These are phyloP conservation scores for Entophlyctis luteolus DNA, from an alignment of 192 early-diverging fungal genomes.

Conservation along the genomic window DNA sequence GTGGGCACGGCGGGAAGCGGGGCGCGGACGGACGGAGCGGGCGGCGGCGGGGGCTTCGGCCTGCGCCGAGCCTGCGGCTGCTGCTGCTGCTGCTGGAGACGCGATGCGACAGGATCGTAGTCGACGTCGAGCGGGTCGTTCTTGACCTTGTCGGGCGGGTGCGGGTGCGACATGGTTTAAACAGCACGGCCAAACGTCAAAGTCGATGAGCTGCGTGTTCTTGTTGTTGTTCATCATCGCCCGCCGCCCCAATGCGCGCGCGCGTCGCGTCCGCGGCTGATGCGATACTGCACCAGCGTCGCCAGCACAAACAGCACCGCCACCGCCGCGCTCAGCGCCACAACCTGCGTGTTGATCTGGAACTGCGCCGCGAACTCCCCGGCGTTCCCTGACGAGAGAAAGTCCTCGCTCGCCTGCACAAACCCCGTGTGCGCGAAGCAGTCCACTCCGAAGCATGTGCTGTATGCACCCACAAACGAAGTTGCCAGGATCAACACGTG, in stretches of 20 bases:
- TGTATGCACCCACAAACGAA: slow-evolving; percentile 70
- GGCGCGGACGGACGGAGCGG: not conserved
- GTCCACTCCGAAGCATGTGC: slow-evolving; percentile 74
- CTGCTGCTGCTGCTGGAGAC: not conserved
- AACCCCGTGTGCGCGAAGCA: slow-evolving; percentile 73
- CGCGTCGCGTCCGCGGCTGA: slow-evolving; percentile 9
- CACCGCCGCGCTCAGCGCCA: slow-evolving; percentile 1
- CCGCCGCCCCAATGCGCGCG: too few relatives aligned
- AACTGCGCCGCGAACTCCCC: not conserved
- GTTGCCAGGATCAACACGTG: slow-evolving; percentile 64
- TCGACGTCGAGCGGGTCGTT: not conserved
- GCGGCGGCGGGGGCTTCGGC: not conserved
- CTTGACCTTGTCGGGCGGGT: not conserved
- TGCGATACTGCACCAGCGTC: slow-evolving; percentile 60
- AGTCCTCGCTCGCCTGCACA: slow-evolving; percentile 42
- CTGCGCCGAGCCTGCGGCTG: not conserved
- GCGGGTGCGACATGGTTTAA: too few relatives aligned
- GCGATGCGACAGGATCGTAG: not conserved
- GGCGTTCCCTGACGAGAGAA: slow-evolving; percentile 13
- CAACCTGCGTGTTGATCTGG: not conserved
- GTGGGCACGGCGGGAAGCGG: not conserved
- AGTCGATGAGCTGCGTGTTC: too few relatives aligned
- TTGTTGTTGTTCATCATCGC: too few relatives aligned
- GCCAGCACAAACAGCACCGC: slow-evolving; percentile 41
- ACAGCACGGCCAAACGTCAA: too few relatives aligned